A percentile compares a stretch with the other conserved stretches of the same genome.
Evolutionary conservation across 2,329 filamentous ascomycete species (phyloP).

Genomic region (Emmonsia crescens): DNA sequence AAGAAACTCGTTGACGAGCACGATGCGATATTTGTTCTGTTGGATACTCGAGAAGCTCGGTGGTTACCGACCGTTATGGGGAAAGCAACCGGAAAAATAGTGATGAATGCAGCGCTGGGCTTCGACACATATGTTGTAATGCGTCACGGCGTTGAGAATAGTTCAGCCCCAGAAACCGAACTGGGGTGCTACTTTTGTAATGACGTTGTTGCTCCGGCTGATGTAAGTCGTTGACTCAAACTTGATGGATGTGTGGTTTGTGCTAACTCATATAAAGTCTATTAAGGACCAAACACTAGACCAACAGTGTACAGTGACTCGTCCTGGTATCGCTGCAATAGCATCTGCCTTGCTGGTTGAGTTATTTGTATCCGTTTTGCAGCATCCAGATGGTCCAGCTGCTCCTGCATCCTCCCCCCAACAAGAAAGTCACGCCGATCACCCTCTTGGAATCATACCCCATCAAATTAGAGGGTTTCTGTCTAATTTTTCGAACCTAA

Average conservation of each 20-base stretch:
- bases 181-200: conserved; percentile 98
- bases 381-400: conserved; percentile 55
- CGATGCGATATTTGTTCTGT: conserved; percentile 88
- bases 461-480: conserved; percentile 56
- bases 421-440: conserved; percentile 27
- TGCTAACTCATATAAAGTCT: conserved; percentile 47
- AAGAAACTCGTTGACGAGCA: conserved; percentile 68
- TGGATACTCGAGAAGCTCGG: conserved; percentile 88
- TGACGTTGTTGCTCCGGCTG: conserved; percentile 86
- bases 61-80: conserved; percentile 97
- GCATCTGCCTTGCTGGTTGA: conserved; percentile 88
- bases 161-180: conserved; percentile 48
- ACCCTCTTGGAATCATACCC: conserved; percentile 45
- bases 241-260: conserved; percentile 15
- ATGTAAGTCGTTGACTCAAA: conserved; percentile 50
- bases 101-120: conserved; percentile 90
- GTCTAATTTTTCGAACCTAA: conserved; percentile 48
- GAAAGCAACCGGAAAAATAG: conserved; percentile 84
- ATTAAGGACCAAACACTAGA: conserved; percentile 91
- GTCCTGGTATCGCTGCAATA: conserved; percentile 83
- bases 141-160: conserved; percentile 68
- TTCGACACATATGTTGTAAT: conserved; percentile 97
- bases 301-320: conserved; percentile 94
- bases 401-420: conserved; percentile 29
- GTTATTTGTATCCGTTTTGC: conserved; percentile 72